These are phyloP conservation scores for Fomitiporia mediterranea DNA, from an alignment of 1,284 basidiomycete genomes.

Conservation along the genomic window DNA sequence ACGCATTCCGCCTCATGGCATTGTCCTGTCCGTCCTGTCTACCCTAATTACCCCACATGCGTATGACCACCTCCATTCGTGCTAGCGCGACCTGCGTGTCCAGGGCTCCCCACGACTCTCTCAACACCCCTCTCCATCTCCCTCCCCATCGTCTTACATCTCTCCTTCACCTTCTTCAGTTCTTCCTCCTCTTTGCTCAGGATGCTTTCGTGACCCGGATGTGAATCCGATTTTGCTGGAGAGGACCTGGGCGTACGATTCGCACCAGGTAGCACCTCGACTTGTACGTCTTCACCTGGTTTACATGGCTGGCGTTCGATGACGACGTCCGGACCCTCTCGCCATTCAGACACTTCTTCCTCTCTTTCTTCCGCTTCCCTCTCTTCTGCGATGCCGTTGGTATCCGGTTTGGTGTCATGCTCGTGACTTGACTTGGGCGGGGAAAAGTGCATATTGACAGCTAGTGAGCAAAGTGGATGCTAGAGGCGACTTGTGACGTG, in stretches of 20 bases:
- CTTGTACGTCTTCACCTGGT: constrained; percentile 4
- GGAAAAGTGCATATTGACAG: neutral
- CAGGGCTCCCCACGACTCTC: neutral
- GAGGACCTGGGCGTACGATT: neutral
- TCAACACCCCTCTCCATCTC: constrained; percentile 4
- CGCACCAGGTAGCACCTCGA: neutral
- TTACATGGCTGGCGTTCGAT: neutral
- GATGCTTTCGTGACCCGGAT: no score
- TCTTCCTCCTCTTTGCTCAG: neutral
- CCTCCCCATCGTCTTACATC: neutral
- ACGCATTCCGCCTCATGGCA: neutral
- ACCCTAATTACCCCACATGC: neutral
- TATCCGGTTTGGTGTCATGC: neutral
- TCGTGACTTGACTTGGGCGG: neutral
- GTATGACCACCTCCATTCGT: no score
- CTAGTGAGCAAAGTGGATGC: no score
- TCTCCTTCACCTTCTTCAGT: neutral
- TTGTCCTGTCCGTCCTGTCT: no score
- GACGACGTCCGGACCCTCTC: constrained; percentile 1
- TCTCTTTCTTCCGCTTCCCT: neutral
- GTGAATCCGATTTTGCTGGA: no score
- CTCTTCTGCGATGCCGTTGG: neutral
- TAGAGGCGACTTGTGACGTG: no score
- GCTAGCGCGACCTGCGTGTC: no score
- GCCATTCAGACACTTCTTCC: constrained; percentile 5